Base-by-base conservation (phyloP, 2,329 filamentous ascomycete genomes). In the Fusarium sp. region DNA sequence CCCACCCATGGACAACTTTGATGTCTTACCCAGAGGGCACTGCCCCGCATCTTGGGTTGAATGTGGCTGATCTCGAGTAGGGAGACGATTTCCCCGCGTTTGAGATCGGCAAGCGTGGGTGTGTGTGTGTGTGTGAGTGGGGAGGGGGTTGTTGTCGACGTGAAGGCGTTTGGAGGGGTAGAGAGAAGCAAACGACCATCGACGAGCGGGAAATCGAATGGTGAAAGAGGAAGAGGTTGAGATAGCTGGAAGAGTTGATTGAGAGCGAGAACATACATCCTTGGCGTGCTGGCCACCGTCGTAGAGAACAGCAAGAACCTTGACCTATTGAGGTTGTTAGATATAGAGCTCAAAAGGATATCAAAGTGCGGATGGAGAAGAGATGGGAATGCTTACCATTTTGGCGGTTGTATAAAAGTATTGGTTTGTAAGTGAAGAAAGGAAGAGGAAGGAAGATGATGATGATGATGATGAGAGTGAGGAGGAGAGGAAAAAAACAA, bases 221-320 rank as follows among this genome's bases (percentile, higher is more conserved):
- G 14, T 56, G 33, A 23, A 23, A 62, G 44, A 60, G 16, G 18
- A 50, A 13, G 11, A 29, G 23, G 27, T 44, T 38, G 34, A 55
- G 25, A 3, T 34, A 57, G 36, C 38, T 58, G 29, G 49, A 53
- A 31, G 27, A 36, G 13, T 31, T 56, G 36, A 34, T 29, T 25
- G 53, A 38, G 56, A 59, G 42, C 62, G 29, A 58, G 58, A 65
- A 65, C 84, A 81, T 80, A 96, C 93, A 79, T 97, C 87, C 83
- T 91, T 84, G 84, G 94, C 93, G 85, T 97, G 93, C 84, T 93
- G 85, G 80, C 89, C 87, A 81, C 93, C 94, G 83, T 97, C 94
- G 86, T 97, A 97, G 75, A 97, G 88, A 76, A 97, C 92, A 79
- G 94, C 86, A 80, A 97, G 90, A 83, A 97, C 92, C 86, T 97